Evolutionary conservation across 2,329 filamentous ascomycete genomes (phyloP).

Genomic region (Phyllosticta citrichinensis): DNA sequence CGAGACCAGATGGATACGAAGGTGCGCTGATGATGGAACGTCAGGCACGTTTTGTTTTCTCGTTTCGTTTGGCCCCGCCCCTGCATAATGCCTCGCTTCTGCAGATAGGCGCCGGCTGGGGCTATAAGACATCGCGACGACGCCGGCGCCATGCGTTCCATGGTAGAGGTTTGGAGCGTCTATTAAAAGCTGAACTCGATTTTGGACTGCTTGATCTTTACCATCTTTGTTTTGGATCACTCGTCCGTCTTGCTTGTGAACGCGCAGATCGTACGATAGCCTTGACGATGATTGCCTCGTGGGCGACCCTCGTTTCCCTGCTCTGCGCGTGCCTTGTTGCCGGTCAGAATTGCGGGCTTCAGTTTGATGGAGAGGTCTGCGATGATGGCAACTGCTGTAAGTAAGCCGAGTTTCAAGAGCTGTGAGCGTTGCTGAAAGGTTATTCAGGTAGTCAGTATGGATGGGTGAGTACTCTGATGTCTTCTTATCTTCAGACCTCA

Average conservation of each 20-base stretch:
- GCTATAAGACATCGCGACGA: not conserved
- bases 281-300: not conserved
- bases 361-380: slow-evolving; percentile 24
- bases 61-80: not conserved
- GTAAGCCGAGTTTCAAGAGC: slow-evolving; percentile 5
- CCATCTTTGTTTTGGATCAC: not conserved
- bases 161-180: not conserved
- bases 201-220: not conserved
- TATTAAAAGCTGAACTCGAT: not conserved
- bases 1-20: not conserved
- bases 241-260: not conserved
- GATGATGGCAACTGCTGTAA: slow-evolving; percentile 26
- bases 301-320: slow-evolving; percentile 16
- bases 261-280: not conserved
- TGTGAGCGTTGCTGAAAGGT: slow-evolving; percentile 10
- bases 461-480: slow-evolving; percentile 16
- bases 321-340: slow-evolving; percentile 20
- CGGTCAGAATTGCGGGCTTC: slow-evolving; percentile 28
- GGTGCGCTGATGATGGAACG: not conserved
- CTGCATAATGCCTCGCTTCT: not conserved
- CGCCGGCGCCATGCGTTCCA: not conserved
- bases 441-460: slow-evolving; percentile 24
- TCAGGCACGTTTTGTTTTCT: not conserved
- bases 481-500: not conserved
- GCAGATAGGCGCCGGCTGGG: not conserved